Conservation (phyloP, 73 alveolate genomes). For the Vitrella brassicaformis region DNA sequence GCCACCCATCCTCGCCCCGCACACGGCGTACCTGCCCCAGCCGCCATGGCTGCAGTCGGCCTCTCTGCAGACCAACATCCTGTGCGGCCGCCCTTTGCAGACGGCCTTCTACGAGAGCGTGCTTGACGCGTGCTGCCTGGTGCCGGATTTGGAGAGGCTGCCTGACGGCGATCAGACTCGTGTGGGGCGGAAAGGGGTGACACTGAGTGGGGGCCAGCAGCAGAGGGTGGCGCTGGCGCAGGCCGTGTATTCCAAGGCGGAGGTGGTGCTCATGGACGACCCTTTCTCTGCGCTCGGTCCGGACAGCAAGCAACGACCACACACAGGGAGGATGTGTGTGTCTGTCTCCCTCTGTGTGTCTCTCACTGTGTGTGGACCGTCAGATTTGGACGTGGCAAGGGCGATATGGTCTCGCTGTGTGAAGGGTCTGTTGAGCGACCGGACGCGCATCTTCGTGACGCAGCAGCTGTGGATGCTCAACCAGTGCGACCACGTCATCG, state of each 20-base stretch:
- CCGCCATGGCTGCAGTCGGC: constrained; percentile 57
- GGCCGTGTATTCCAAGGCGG: constrained; percentile 45
- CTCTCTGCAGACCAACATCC: constrained; percentile 52
- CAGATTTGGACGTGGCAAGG: too few species aligned
- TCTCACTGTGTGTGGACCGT: too few species aligned
- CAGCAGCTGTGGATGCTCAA: too few species aligned
- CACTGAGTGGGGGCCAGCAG: constrained; percentile 66
- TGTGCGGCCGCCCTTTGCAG: constrained; percentile 41
- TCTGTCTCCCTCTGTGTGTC: too few species aligned
- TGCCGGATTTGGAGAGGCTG: constrained; percentile 53
- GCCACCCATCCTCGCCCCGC: too few species aligned
- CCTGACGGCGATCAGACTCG: constrained; percentile 60
- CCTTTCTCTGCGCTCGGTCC: constrained; percentile 72
- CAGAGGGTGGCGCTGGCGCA: constrained; percentile 64
- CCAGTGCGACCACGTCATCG: neutral
- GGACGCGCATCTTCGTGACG: too few species aligned
- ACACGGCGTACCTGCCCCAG: constrained; percentile 46
- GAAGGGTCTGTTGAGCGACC: too few species aligned
- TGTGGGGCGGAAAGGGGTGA: constrained; percentile 70
- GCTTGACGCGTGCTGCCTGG: constrained; percentile 53
- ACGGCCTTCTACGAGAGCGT: constrained; percentile 43
- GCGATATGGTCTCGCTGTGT: too few species aligned
- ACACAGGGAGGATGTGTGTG: too few species aligned
- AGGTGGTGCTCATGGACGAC: constrained; percentile 53
- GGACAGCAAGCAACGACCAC: too few species aligned